Base-by-base conservation (phyloP, 2,329 filamentous ascomycete genomes). In the Fusarium abutilonis region DNA sequence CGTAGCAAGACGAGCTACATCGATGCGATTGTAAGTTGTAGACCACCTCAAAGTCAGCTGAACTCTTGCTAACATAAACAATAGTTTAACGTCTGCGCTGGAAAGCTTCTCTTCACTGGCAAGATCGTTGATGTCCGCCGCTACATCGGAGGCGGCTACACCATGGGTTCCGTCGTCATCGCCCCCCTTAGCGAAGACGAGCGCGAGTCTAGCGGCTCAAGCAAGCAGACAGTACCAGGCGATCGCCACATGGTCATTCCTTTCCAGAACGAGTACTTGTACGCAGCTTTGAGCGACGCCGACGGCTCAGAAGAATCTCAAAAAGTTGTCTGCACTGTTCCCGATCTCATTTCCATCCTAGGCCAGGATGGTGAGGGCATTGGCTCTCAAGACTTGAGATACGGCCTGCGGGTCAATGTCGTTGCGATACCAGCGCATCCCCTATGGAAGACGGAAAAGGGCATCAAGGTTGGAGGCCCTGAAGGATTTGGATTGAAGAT, bases 341-440 rank as follows among this genome's bases (percentile, higher is more conserved):
- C 75, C 0, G 72, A 77, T 10, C 65, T 77, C 0, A 77, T 77
- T 2, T 76, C 75, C 0, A 72, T 77, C 4, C 66, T 77, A 0
- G 75, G 75, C 2, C 74, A 76, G 34, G 80, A 82, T 43, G 81
- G 82, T 0, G 80, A 80, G 44, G 81, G 81, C 0, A 75, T 84
- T 5, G 81, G 81, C 1, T 80, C 81, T 1, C 78, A 80, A 13
- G 81, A 84, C 21, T 70, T 83, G 28, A 75, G 82, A 9, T 85
- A 84, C 50, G 83, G 83, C 0, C 62, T 84, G 3, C 73, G 77
- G 4, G 82, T 84, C 0, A 79, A 71, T 29, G 82, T 85, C 1
- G 79, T 85, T 55, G 82, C 76, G 0, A 71, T 85, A 29, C 75
- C 80, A 3, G 78, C 80, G 1, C 80, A 82, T 54, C 80, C 81